Conservation (phyloP, 306 rosid species). For the Rubus parviflorus region DNA sequence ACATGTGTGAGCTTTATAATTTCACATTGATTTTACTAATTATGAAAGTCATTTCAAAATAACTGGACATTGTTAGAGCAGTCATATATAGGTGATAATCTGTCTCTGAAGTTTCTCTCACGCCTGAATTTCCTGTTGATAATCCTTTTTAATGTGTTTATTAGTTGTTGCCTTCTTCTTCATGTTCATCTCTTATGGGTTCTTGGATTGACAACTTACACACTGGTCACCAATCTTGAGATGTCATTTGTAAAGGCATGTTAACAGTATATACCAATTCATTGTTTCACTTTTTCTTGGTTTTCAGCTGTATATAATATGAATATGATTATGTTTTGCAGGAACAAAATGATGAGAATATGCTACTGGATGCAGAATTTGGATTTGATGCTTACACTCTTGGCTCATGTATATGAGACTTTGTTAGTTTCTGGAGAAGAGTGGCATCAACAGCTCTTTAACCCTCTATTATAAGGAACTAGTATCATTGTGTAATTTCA, state of each 20-base stretch:
- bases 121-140: too few species aligned
- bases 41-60: too few species aligned
- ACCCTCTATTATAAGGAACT: conserved; percentile 27
- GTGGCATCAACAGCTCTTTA: neutral
- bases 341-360: conserved; percentile 60
- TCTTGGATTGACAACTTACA: too few species aligned
- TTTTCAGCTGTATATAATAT: conserved; percentile 18
- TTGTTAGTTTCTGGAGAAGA: conserved; percentile 24
- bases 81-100: too few species aligned
- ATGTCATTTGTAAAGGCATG: too few species aligned
- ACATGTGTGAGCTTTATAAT: neutral
- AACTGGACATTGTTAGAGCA: too few species aligned
- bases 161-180: neutral
- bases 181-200: too few species aligned
- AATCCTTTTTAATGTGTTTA: too few species aligned
- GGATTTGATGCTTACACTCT: conserved; percentile 51
- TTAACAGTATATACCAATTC: too few species aligned
- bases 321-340: conserved; percentile 33
- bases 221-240: too few species aligned
- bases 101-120: too few species aligned
- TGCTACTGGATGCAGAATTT: conserved; percentile 53
- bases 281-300: neutral
- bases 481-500: conserved; percentile 36
- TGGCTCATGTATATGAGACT: conserved; percentile 63
- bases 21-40: too few species aligned